Percentiles rank a stretch among this genome's conserved stretches.
Evolutionary conservation across 495 filamentous ascomycete species (phyloP).

Genomic region (Penicillium silybi): DNA sequence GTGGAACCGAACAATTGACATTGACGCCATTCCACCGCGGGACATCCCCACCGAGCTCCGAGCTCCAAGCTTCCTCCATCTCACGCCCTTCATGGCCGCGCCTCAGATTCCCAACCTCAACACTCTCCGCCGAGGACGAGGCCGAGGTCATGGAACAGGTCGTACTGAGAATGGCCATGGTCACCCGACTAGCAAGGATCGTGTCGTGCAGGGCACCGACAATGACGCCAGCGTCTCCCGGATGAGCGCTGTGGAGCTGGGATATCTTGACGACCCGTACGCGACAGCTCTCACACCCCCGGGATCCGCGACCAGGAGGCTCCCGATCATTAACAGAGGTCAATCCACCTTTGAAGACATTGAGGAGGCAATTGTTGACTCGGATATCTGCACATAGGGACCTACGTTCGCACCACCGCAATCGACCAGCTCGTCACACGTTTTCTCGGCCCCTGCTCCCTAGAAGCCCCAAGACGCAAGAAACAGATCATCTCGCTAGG

Average conservation of each 20-base stretch:
- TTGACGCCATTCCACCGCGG: conserved; percentile 5
- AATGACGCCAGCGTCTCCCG: conserved; percentile 85
- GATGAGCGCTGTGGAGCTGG: conserved; percentile 80
- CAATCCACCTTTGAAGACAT: background rate
- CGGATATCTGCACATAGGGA: conserved; percentile 51
- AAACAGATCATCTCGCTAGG: conserved; percentile 93
- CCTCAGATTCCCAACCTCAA: conserved; percentile 75
- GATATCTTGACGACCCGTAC: conserved; percentile 81
- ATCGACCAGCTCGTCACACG: conserved; percentile 73
- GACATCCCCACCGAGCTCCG: conserved; percentile 19
- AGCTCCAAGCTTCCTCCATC: conserved; percentile 22
- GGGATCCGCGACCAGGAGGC: conserved; percentile 46
- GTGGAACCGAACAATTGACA: background rate
- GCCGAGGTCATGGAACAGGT: conserved; percentile 38
- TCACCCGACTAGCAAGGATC: conserved; percentile 42
- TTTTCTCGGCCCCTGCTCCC: conserved; percentile 53
- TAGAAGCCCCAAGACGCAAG: conserved; percentile 13
- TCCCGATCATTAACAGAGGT: conserved; percentile 95
- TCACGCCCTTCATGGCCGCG: conserved; percentile 55
- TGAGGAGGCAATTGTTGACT: background rate
- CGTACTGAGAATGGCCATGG: conserved; percentile 20
- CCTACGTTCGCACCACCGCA: conserved; percentile 86
- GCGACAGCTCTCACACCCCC: conserved; percentile 60
- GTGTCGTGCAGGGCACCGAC: conserved; percentile 81
- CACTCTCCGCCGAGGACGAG: conserved; percentile 53